A percentile compares a stretch with the other conserved stretches of the same genome.
phyloP scores from a whole-genome alignment of 2,329 filamentous ascomycete genomes.

The Colletotrichum echinochloae region DNA sequence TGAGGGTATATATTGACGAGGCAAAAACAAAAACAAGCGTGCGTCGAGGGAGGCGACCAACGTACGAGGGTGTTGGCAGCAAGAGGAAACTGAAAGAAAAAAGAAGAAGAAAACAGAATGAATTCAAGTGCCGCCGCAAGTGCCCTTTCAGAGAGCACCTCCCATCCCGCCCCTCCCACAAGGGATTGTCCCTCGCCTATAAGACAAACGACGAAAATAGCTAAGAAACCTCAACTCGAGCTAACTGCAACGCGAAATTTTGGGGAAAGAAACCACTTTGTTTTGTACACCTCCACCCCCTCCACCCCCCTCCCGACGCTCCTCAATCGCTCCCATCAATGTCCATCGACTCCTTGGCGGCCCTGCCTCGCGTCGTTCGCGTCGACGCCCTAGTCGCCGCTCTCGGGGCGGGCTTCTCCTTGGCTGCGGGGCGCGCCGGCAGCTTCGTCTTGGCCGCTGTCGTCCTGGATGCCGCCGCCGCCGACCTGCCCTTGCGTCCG shows the following conservation, averaged over 20 bases:
- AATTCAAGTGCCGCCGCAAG: slow-evolving; percentile 6
- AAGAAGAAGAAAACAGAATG: not conserved
- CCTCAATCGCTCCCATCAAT: slow-evolving; percentile 47
- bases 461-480: slow-evolving; percentile 29
- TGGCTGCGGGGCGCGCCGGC: slow-evolving; percentile 39
- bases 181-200: slow-evolving; percentile 10
- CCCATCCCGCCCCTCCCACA: not conserved
- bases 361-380: slow-evolving; percentile 43
- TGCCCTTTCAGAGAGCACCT: slow-evolving; percentile 14
- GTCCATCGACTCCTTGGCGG: slow-evolving; percentile 50
- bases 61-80: not conserved
- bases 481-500: slow-evolving; percentile 33
- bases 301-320: not conserved
- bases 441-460: slow-evolving; percentile 34
- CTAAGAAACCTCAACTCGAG: slow-evolving; percentile 10
- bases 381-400: slow-evolving; percentile 30
- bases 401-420: slow-evolving; percentile 36
- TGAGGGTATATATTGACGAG: slow-evolving; percentile 5
- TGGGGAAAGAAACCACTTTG: not conserved
- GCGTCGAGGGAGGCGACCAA: not conserved
- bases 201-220: slow-evolving; percentile 27
- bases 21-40: not conserved
- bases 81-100: too few relatives aligned
- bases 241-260: not conserved
- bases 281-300: slow-evolving; percentile 12